Base-by-base conservation (phyloP, 1,284 basidiomycete genomes). In the Microbotryum violaceum region DNA sequence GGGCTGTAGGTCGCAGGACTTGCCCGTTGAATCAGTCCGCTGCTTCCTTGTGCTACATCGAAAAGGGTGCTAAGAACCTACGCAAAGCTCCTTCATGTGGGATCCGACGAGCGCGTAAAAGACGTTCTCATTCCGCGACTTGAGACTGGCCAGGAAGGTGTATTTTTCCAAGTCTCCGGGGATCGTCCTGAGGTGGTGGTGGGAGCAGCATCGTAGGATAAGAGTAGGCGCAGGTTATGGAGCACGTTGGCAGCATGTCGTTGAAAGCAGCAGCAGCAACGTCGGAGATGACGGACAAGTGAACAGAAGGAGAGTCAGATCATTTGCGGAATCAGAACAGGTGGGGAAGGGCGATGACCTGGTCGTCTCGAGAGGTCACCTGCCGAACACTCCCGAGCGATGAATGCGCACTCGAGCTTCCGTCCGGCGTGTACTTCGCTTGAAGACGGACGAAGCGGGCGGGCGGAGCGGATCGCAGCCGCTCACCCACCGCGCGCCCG, bases 91-190 rank as follows among this genome's bases (percentile, higher is more conserved):
- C 20, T 83, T 74, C 82, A 88, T 84, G 74, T 89, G 79, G 46
- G 80, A 81, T 14, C 75, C 68, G 53, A 77, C 67, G 50, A 73
- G 68, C 14, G 71, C 71, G 76, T 88, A 91, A 76, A 91, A 91
- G 75, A 85, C 82, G 61, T 81, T 75, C 14, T 82, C 82, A 72
- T 91, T 85, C 54, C 83, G 79, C 71, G 84, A 79, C 74, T 88
- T 88, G 61, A 91, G 80, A 61, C 83, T 82, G 16, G 82, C 81
- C 33, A 91, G 82, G 74, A 84, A 89, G 70, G 91, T 89, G 76
- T 91, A 86, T 77, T 89, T 88, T 72, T 89, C 87, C 14, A 69
- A 56, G 21, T 55, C 49, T 2, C 42, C 45, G 5, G 65, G 63
- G 37, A 69, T 69, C 29, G 20, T 20, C 46, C 59, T 60, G 31